Evolutionary conservation across 768 basidiomycete species (phyloP), one percentile per base, ranked within the genome.

Genomic region (Punctularia strigosozonata): DNA sequence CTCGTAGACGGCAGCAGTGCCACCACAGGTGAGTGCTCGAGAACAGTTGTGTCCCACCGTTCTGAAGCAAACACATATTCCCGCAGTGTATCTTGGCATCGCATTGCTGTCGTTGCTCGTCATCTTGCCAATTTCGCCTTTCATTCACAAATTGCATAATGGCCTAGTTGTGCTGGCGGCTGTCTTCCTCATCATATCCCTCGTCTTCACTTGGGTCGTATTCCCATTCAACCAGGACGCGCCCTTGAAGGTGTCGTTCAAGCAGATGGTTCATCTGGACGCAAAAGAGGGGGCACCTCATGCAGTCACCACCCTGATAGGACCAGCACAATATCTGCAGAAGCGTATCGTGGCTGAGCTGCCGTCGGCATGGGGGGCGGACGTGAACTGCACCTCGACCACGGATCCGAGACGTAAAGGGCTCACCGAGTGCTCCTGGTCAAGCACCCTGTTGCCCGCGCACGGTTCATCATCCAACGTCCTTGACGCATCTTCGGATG

Each of bases 171-270:
- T 57, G 14, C 25, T 60, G 25, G 50, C 65, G 6, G 39, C 73
- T 18, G 25, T 63, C 6, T 30, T 72, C 5, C 68, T 77, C 45
- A 35, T 69, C 8, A 26, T 65, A 6, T 60, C 66, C 12, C 31
- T 55, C 5, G 40, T 42, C 3, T 75, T 66, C 47, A 53, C 58
- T 37, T 62, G 66, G 52, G 40, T 66, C 5, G 60, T 54, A 5
- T 75, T 76, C 58, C 84, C 84, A 0, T 87, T 88, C 61, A 69
- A 71, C 13, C 56, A 63, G 28, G 54, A 68, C 17, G 54, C 69
- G 4, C 83, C 82, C 0, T 58, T 86, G 49, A 85, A 83, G 45
- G 57, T 85, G 1, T 83, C 66, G 56, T 88, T 86, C 65, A 65
- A 66, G 36, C 85, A 87, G 51, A 62, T 51, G 2, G 60, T 84